phyloP scores from a whole-genome alignment of 805 yeast genomes.

The Yamadazyma sp. region DNA sequence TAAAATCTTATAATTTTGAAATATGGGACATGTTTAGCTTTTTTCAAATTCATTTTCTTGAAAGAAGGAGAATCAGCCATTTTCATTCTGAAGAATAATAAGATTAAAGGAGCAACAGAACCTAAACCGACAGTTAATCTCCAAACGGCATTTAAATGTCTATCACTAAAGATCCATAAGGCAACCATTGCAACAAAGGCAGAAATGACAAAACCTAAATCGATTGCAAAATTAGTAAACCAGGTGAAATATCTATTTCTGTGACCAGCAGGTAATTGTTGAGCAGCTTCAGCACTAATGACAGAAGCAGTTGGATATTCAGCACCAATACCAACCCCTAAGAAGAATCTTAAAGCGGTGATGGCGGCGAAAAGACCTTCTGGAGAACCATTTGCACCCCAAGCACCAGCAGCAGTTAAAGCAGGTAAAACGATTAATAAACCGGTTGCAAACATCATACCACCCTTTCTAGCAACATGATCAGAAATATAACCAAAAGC shows the following conservation, averaged over 20 bases:
- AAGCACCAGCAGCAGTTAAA: conserved; percentile 71
- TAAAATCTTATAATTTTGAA: conserved; percentile 70
- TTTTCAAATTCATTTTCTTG: conserved; percentile 65
- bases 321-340: conserved; percentile 92
- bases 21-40: conserved; percentile 58
- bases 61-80: conserved; percentile 74
- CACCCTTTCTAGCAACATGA: conserved; percentile 72
- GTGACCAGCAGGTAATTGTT: conserved; percentile 70
- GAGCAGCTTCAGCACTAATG: conserved; percentile 89
- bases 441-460: conserved; percentile 76
- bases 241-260: conserved; percentile 87
- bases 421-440: conserved; percentile 77
- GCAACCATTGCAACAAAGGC: conserved; percentile 84
- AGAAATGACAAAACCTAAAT: conserved; percentile 77
- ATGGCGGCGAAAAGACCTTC: conserved; percentile 80
- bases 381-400: conserved; percentile 74
- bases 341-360: conserved; percentile 79
- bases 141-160: conserved; percentile 83
- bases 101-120: conserved; percentile 78
- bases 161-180: conserved; percentile 73
- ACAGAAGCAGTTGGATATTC: conserved; percentile 94
- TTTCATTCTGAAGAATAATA: conserved; percentile 74
- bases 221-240: conserved; percentile 89
- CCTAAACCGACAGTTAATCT: conserved; percentile 88
- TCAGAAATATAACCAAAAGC: conserved; percentile 80